phyloP scores from a whole-genome alignment of 345 rosid species.

The Populus pruinosa region DNA sequence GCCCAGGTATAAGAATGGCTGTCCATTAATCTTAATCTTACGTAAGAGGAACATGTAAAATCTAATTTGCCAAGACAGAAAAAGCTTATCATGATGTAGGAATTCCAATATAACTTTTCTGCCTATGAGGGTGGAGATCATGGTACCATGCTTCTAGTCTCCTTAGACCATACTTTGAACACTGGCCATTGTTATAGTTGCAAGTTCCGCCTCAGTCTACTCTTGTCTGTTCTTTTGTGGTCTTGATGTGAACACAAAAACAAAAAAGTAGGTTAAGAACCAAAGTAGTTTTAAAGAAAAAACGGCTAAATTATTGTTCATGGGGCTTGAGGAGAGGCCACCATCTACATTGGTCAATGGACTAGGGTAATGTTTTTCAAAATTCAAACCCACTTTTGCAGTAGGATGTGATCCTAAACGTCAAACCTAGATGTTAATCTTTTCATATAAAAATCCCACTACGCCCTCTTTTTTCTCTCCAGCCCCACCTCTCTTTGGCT shows the following conservation, averaged over 20 bases:
- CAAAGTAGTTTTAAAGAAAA: not conserved
- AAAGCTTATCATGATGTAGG: not conserved
- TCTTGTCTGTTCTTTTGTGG: not conserved
- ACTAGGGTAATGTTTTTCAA: not conserved
- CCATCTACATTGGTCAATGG: not conserved
- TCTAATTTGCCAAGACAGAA: not conserved
- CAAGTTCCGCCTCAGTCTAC: not conserved
- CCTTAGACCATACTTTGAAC: not conserved
- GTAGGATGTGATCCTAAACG: not conserved
- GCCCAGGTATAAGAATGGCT: no score
- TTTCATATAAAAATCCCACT: not conserved
- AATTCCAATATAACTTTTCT: not conserved
- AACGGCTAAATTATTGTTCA: not conserved
- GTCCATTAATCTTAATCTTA: not conserved
- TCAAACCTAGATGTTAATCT: not conserved
- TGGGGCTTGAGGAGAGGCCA: not conserved
- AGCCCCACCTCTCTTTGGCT: not conserved
- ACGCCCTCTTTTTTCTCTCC: accelerated
- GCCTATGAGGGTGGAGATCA: not conserved
- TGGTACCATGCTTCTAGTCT: not conserved
- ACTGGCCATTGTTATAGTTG: not conserved
- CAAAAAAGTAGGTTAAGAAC: not conserved
- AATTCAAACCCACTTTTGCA: not conserved
- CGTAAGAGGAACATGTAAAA: not conserved
- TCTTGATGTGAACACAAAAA: not conserved